Evolutionary conservation across 2,329 filamentous ascomycete species (phyloP), one percentile per base, ranked within the genome.

Genomic region (Trichoderma endophyticum): DNA sequence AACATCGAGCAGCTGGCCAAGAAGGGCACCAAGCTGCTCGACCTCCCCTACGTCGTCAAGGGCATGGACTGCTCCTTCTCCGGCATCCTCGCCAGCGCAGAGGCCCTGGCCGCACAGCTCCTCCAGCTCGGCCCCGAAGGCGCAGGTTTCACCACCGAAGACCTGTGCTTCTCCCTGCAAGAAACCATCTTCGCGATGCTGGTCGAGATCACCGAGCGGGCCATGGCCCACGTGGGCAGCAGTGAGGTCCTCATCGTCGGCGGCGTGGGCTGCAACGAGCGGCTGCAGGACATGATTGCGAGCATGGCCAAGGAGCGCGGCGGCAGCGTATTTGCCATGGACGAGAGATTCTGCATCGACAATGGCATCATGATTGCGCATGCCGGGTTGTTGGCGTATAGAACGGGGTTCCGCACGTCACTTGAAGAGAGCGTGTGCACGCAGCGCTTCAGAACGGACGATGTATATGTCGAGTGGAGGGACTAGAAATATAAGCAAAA

Each of bases 291-390:
- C 78, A 99, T 99, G 96, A 99, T 99, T 96, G 95, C 93, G 18
- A 86, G 92, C 61, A 99, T 99, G 96, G 95, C 95, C 18, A 86
- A 86, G 59, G 95, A 97, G 81, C 86, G 96, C 48, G 93, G 94
- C 68, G 96, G 96, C 4, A 95, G 90, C 77, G 93, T 98, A 4
- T 98, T 93, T 83, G 95, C 96, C 28, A 98, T 95, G 0, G 96
- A 99, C 80, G 96, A 99, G 85, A 87, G 96, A 60, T 99, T 97
- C 81, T 99, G 96, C 81, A 99, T 99, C 77, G 96, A 99, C 82
- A 99, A 99, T 78, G 96, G 96, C 63, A 98, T 99, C 79, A 99
- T 99, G 96, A 99, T 99, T 84, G 96, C 96, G 1, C 95, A 99
- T 81, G 96, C 96, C 2, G 96, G 96, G 2, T 82, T 99, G 77